Evolutionary conservation across 495 filamentous ascomycete genomes (phyloP), one percentile per base, ranked within the genome.

Genomic region (Hypoxylon fragiforme): DNA sequence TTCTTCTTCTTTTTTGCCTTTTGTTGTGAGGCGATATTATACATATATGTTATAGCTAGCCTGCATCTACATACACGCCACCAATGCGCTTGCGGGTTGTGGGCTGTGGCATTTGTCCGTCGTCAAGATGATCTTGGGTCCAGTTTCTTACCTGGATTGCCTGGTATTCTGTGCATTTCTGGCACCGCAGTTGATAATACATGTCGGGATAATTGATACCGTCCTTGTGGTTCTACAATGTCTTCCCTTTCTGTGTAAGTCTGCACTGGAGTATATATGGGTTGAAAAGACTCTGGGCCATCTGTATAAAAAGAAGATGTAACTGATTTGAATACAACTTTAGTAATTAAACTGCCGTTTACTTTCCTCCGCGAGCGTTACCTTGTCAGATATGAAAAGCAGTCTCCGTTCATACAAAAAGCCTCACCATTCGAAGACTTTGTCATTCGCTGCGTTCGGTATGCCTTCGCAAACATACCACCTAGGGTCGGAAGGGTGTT

Each of bases 61-160:
- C 24, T 9, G 24, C 9, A 28, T 28, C 31, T 12, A 3, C 8
- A 6, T 13, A 30, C 4, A n/a, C 2, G n/a, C 28, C 31, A 44
- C 44, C n/a, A 19, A 16, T 40, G 41, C 0, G 0, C 15, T 30
- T 26, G n/a, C n/a, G n/a, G n/a, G n/a, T n/a, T 28, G 21, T 19
- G 11, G 36, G 20, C n/a, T 28, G 6, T 44, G 12, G 40, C 3
- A 19, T 7, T 19, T 14, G 8, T 34, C 18, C 22, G 34, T 3
- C 18, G 21, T 28, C n/a, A 61, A 28, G 44, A 72, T 72, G 83
- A 81, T 86, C 40, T 71, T 91, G 13, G 75, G 78, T 5, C 80
- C 80, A 35, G 79, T 90, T 12, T 87, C 87, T 0, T 88, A 83
- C 69, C 62, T 89, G 11, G 88, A 91, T 66, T 88, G 87, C 70